A percentile compares a stretch with the other conserved stretches of the same genome.
phyloP scores from a whole-genome alignment of 495 filamentous ascomycete genomes.

The Elasticomyces elasticus region DNA sequence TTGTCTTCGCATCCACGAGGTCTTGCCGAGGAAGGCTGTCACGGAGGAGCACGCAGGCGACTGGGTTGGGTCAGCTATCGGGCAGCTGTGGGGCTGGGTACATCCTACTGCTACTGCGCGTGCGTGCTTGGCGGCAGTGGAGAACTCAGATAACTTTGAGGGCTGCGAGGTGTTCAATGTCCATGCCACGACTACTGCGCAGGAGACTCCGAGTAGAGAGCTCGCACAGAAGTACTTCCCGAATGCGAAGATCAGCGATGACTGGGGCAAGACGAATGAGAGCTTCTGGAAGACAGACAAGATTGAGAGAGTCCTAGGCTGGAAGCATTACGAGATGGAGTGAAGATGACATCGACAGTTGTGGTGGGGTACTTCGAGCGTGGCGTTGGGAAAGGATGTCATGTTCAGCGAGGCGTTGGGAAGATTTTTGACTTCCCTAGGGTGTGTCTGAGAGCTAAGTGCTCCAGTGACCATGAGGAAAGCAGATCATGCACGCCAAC shows the following conservation, averaged over 20 bases:
- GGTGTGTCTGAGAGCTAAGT: too few relatives aligned
- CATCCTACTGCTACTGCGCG: constrained; percentile 7
- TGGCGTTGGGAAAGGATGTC: not conserved
- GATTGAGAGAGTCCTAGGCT: constrained; percentile 1
- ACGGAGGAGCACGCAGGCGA: constrained; percentile 3
- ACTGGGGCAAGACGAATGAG: not conserved
- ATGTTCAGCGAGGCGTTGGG: not conserved
- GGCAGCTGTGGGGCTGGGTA: constrained; percentile 14
- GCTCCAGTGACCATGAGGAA: too few relatives aligned
- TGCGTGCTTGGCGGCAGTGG: not conserved
- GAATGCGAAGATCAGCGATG: constrained; percentile 1
- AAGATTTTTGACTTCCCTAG: too few relatives aligned
- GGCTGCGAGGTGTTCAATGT: constrained; percentile 1
- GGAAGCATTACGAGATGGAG: constrained; percentile 1
- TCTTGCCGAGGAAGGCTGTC: constrained; percentile 2
- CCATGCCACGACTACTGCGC: not conserved
- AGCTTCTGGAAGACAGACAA: constrained; percentile 1
- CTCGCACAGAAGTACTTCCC: constrained; percentile 4
- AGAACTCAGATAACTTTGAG: not conserved
- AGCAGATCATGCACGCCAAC: too few relatives aligned
- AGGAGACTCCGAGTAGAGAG: constrained; percentile 1
- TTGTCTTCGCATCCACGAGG: constrained; percentile 14
- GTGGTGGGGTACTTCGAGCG: not conserved
- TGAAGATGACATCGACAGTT: not conserved
- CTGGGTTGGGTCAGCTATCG: constrained; percentile 1